A percentile compares a stretch with the other conserved stretches of the same genome.
phyloP scores from a whole-genome alignment of 257 asterid genomes.

The Capsicum baccatum region DNA sequence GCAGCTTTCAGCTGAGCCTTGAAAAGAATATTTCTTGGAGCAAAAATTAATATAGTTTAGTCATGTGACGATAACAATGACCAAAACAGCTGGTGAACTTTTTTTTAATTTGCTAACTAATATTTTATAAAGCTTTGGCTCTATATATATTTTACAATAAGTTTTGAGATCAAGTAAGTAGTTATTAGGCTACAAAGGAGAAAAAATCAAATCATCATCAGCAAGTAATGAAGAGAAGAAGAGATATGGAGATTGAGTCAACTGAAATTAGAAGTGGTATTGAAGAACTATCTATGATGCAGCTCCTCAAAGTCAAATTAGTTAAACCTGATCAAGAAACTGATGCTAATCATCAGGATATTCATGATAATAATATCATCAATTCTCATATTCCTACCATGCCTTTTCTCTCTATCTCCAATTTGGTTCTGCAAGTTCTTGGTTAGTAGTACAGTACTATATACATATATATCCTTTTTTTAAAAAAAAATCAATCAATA shows the following conservation, averaged over 20 bases:
- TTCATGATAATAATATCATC: not conserved
- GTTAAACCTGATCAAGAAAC: conserved; percentile 21
- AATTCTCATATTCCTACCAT: conserved; percentile 53
- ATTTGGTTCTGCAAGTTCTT: conserved; percentile 71
- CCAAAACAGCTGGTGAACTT: not conserved
- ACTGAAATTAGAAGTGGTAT: conserved; percentile 76
- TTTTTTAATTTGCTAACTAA: not conserved
- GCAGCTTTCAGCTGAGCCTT: not conserved
- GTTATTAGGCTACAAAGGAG: too few species aligned
- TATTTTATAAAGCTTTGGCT: conserved; percentile 7
- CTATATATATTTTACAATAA: not conserved
- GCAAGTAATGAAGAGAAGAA: conserved; percentile 64
- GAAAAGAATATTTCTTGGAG: conserved; percentile 24
- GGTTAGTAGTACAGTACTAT: conserved; percentile 44
- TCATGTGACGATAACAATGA: conserved; percentile 27
- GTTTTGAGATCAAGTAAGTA: conserved; percentile 10
- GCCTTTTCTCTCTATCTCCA: conserved; percentile 82
- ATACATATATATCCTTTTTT: too few species aligned
- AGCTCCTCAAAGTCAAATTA: conserved; percentile 42
- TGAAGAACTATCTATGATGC: conserved; percentile 58
- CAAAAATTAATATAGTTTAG: not conserved
- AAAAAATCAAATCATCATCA: not conserved
- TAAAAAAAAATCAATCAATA: too few species aligned
- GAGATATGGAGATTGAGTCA: conserved; percentile 56
- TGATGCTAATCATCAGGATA: not conserved